Base-by-base conservation (phyloP, 2,329 filamentous ascomycete species). In the Thelonectria olida region DNA sequence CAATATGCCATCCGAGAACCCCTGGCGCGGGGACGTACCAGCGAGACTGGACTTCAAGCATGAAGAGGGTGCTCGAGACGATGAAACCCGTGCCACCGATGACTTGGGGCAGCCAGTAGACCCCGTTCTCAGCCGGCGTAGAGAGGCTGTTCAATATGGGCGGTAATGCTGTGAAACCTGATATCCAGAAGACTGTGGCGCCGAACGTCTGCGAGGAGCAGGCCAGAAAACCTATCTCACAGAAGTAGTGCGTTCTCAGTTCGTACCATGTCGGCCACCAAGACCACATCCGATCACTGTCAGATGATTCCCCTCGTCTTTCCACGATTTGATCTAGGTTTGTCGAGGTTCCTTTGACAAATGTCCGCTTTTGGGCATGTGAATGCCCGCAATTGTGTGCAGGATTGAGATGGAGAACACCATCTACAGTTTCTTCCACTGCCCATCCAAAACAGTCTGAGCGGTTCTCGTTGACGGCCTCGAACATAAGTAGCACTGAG, bases 391-490 rank as follows among this genome's bases (percentile, higher is more conserved):
- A 75, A 6, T 48, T 41, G 12, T 68, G 63, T 0, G 25, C 58
- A 10, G 44, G 57, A 8, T 54, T 60, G 8, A 65, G 52, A 7
- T 61, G 59, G 3, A 71, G 49, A 15, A 62, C 44, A 0, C 68
- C 68, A 8, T 68, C 65, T 1, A 71, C 9, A 3, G 50, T 51
- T 10, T 69, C 67, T 15, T 90, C 84, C 1, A 91, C 67, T 0
- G 88, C 89, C 88, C 88, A 92, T 4, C 89, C 89, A 71, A 91
- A 91, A 72, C 89, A 92, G 13, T 84, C 86, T 0, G 83, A 78
- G 12, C 84, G 79, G 67, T 90, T 87, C 68, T 88, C 86, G 71
- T 92, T 92, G n/a, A 90, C 80, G 4, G 89, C 89, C 73, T 92
- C 89, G 2, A 90, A 76, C 74, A 91, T 80, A 23, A 91, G 78